These are phyloP conservation scores for Cydonia oblonga DNA, from an alignment of 331 rosid genomes.

Conservation along the genomic window DNA sequence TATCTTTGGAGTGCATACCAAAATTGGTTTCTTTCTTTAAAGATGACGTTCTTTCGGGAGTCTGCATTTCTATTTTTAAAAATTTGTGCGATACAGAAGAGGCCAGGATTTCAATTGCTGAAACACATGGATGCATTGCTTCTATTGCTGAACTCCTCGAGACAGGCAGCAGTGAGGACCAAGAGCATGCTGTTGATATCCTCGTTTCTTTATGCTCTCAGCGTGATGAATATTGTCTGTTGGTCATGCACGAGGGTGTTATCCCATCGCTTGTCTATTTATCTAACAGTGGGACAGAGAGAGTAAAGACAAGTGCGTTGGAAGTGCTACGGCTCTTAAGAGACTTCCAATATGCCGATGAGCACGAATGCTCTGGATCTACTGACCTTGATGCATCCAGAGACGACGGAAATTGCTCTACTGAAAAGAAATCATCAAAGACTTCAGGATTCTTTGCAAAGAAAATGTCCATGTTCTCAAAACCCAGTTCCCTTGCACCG, in stretches of 20 bases:
- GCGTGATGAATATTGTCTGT: slow-evolving; percentile 39
- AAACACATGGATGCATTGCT: slow-evolving; percentile 68
- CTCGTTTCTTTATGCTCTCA: slow-evolving; percentile 64
- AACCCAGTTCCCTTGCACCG: slow-evolving; percentile 4
- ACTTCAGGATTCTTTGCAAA: slow-evolving; percentile 25
- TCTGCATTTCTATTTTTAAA: slow-evolving; percentile 44
- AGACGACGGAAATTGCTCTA: slow-evolving; percentile 12
- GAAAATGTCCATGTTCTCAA: slow-evolving; percentile 33
- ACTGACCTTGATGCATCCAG: slow-evolving; percentile 17
- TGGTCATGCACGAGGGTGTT: slow-evolving; percentile 46
- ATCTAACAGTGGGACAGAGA: slow-evolving; percentile 59
- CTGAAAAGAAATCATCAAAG: slow-evolving; percentile 38
- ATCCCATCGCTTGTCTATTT: slow-evolving; percentile 38
- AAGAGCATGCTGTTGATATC: slow-evolving; percentile 62
- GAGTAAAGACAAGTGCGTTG: slow-evolving; percentile 37
- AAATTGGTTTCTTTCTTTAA: slow-evolving; percentile 47
- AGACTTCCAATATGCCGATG: slow-evolving; percentile 23
- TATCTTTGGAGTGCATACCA: slow-evolving; percentile 44
- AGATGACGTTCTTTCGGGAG: slow-evolving; percentile 26
- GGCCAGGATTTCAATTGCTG: slow-evolving; percentile 45
- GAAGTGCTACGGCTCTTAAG: slow-evolving; percentile 56
- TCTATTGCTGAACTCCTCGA: slow-evolving; percentile 49
- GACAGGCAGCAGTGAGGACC: slow-evolving; percentile 40
- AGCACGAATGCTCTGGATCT: slow-evolving; percentile 22
- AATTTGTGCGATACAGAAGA: slow-evolving; percentile 44